Percentiles rank a stretch among this genome's conserved stretches.
phyloP scores from a whole-genome alignment of 768 basidiomycete species.

The Dacryopinax spathularia region DNA sequence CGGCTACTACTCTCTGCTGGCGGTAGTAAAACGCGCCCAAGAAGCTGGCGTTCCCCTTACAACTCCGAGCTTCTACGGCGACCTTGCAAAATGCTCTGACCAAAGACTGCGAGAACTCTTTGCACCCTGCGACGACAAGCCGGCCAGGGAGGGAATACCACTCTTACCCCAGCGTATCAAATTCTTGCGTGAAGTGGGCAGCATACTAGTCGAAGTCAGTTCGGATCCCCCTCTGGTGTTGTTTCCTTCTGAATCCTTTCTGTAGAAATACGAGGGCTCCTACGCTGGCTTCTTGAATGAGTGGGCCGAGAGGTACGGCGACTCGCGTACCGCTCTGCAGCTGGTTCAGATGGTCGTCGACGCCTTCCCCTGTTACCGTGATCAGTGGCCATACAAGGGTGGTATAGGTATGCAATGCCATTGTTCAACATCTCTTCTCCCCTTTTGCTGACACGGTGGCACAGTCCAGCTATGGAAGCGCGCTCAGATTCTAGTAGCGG shows the following conservation, averaged over 20 bases:
- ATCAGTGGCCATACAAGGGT: conserved; percentile 46
- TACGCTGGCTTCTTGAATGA: conserved; percentile 50
- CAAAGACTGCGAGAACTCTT: conserved; percentile 55
- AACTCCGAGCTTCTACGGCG: conserved; percentile 64
- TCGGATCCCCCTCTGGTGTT: background rate
- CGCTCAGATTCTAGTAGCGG: conserved; percentile 80
- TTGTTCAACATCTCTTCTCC: background rate
- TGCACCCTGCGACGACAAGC: conserved; percentile 26
- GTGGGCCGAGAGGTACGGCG: conserved; percentile 40
- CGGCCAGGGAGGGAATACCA: conserved; percentile 49
- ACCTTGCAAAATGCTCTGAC: conserved; percentile 55
- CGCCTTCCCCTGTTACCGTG: conserved; percentile 61
- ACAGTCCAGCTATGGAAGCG: conserved; percentile 79
- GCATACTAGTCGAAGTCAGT: conserved; percentile 49
- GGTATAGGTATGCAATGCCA: conserved; percentile 36
- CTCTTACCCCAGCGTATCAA: conserved; percentile 54
- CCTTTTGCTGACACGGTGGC: background rate
- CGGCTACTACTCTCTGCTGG: conserved; percentile 79
- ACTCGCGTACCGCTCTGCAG: conserved; percentile 52
- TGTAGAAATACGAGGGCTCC: conserved; percentile 53
- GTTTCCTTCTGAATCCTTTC: background rate
- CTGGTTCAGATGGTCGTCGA: conserved; percentile 58
- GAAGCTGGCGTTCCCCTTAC: conserved; percentile 66
- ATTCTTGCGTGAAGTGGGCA: conserved; percentile 66
- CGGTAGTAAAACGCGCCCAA: conserved; percentile 67